phyloP scores from a whole-genome alignment of 2,329 filamentous ascomycete species.

The Calonectria hongkongensis region DNA sequence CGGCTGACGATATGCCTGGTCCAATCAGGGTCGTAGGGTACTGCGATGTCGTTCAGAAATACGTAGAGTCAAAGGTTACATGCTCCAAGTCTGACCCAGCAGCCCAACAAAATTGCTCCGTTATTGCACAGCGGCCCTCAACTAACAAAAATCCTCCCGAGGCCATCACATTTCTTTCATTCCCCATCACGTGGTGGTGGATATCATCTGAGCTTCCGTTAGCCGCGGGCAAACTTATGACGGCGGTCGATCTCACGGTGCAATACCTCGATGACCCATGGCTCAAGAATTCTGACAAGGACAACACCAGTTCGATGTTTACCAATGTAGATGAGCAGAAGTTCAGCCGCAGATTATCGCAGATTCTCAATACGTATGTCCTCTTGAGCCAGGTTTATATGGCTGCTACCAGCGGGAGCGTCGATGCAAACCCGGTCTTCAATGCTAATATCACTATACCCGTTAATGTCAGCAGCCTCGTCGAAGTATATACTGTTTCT shows the following conservation, averaged over 20 bases:
- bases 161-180: slow-evolving; percentile 18
- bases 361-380: slow-evolving; percentile 42
- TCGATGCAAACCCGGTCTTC: neutral
- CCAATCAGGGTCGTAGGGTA: neutral
- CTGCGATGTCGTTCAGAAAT: slow-evolving; percentile 33
- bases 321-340: neutral
- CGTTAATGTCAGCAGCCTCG: neutral
- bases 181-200: neutral
- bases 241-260: neutral
- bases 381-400: slow-evolving; percentile 29
- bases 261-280: neutral
- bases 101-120: slow-evolving; percentile 20
- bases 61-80: slow-evolving; percentile 38
- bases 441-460: neutral
- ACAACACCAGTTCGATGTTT: neutral
- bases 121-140: slow-evolving; percentile 36
- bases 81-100: slow-evolving; percentile 9
- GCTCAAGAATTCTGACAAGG: neutral
- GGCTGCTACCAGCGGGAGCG: neutral
- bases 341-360: slow-evolving; percentile 34
- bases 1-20: too few relatives aligned
- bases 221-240: neutral
- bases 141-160: neutral
- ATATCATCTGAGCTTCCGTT: neutral
- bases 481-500: slow-evolving; percentile 10